Evolutionary conservation across 2,329 filamentous ascomycete species (phyloP), one percentile per base, ranked within the genome.

Genomic region (Tympanopsis confertula): DNA sequence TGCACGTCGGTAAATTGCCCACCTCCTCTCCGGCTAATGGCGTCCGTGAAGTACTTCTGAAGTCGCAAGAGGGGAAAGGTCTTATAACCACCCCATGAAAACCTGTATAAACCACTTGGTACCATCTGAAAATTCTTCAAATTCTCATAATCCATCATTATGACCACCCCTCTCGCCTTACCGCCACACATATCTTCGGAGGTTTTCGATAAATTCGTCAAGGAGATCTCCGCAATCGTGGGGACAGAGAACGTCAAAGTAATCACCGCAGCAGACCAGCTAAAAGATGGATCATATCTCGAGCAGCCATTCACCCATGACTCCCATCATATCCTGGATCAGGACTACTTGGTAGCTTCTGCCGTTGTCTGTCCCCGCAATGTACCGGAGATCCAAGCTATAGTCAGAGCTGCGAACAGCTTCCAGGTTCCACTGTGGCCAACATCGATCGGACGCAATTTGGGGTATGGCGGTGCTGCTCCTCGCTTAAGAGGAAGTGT

Each of bases 401-500:
- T 70, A 19, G 59, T 69, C 24, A 53, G 51, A 30, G 58, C 62
- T 49, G 61, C 60, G 20, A 69, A 70, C 44, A 52, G 64, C 36
- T 58, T 57, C 41, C 45, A 53, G 5, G 59, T 68, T 3, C 66
- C 68, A 1, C 51, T 70, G 30, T 71, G 63, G 48, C 65, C 66
- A 10, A 18, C 15, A 7, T 33, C 30, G 7, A 33, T 13, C 7
- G 30, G 30, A 13, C 12, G 15, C 12, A 33, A 33, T 15, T 18
- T 17, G 7, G 30, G 30, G 10, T 33, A 33, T 33, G 69, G 70
- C 19, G 69, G 69, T n/a, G 65, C 66, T 13, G 69, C 68, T 0
- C 69, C 69, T 0, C 54, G 69, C 22, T 64, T 74, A 1, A 62
- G 61, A 0, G 69, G 69, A 4, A 62, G 60, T n/a, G 53, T 73